Evolutionary conservation across 176 grass and related monocot species (phyloP).

Genomic region (Oryza australiensis): DNA sequence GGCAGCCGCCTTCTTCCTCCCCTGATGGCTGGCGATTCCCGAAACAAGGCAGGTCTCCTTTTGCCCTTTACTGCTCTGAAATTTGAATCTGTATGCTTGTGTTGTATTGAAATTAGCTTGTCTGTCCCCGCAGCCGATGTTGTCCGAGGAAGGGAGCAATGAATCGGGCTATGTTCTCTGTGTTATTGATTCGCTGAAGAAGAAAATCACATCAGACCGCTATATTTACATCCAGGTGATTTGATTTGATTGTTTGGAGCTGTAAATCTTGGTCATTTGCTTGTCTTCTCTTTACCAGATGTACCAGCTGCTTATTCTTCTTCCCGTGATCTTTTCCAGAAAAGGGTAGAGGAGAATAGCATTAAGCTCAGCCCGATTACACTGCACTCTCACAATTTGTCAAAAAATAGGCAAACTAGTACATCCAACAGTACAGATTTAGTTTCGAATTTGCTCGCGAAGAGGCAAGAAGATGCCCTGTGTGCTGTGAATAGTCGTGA

Average conservation of each 20-base stretch:
- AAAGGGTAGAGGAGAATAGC: conserved; percentile 75
- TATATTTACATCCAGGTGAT: conserved; percentile 75
- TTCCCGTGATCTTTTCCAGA: conserved; percentile 47
- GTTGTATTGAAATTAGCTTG: conserved; percentile 19
- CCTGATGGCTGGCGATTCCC: not conserved
- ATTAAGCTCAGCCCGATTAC: conserved; percentile 66
- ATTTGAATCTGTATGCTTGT: not conserved
- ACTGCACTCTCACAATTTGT: conserved; percentile 57
- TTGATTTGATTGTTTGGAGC: conserved; percentile 1
- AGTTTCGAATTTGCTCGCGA: conserved; percentile 68
- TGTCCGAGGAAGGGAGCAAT: conserved; percentile 46
- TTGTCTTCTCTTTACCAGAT: not conserved
- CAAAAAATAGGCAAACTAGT: conserved; percentile 60
- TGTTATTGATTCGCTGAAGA: conserved; percentile 78
- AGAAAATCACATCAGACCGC: conserved; percentile 55
- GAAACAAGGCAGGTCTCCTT: not conserved
- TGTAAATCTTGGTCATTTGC: conserved; percentile 2
- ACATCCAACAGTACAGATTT: conserved; percentile 51
- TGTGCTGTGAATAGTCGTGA: conserved; percentile 62
- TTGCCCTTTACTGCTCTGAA: not conserved
- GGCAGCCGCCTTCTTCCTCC: not conserved
- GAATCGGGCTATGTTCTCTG: conserved; percentile 36
- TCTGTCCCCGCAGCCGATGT: conserved; percentile 5
- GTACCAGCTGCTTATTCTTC: not conserved
- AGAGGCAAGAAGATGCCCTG: conserved; percentile 70